Conservation (phyloP, 83 land plant genomes). For the Isoetes engelmannii region DNA sequence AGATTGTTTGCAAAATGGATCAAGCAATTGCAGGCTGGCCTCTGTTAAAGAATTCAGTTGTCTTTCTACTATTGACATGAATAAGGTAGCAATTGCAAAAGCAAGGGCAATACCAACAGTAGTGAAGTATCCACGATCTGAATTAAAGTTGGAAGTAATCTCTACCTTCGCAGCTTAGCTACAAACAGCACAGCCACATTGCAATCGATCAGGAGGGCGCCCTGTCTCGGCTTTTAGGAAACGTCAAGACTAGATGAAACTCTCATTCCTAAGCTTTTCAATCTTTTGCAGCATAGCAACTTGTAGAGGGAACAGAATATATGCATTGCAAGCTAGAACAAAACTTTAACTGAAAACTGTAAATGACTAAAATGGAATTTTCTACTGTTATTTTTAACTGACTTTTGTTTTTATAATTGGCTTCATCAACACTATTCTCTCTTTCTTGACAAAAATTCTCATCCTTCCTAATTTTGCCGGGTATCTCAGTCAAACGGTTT, state of each 20-base stretch:
- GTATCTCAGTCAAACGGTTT: no score
- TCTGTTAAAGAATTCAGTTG: slow-evolving; percentile 16
- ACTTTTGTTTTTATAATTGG: no score
- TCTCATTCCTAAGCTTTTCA: neutral
- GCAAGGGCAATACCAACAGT: slow-evolving; percentile 24
- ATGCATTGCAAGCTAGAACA: no score
- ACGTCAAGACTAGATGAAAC: slow-evolving; percentile 16
- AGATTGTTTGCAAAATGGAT: slow-evolving; percentile 13
- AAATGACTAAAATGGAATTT: no score
- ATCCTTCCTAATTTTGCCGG: no score
- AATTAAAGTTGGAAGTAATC: slow-evolving; percentile 10
- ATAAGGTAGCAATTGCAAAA: slow-evolving; percentile 21
- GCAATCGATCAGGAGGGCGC: slow-evolving; percentile 24
- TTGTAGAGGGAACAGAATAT: slow-evolving; percentile 6
- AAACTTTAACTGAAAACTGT: no score
- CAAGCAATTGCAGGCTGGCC: slow-evolving; percentile 12
- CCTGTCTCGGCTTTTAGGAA: slow-evolving; percentile 13
- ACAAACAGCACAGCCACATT: slow-evolving; percentile 12
- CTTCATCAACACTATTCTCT: no score
- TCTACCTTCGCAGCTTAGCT: slow-evolving; percentile 25
- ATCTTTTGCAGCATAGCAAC: slow-evolving; percentile 6
- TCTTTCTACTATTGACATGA: slow-evolving; percentile 20
- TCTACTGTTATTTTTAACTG: no score
- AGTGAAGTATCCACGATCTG: slow-evolving; percentile 4
- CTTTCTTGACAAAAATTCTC: no score